Conservation (phyloP, 2,329 filamentous ascomycete genomes). For the Penicillium oxalicum region DNA sequence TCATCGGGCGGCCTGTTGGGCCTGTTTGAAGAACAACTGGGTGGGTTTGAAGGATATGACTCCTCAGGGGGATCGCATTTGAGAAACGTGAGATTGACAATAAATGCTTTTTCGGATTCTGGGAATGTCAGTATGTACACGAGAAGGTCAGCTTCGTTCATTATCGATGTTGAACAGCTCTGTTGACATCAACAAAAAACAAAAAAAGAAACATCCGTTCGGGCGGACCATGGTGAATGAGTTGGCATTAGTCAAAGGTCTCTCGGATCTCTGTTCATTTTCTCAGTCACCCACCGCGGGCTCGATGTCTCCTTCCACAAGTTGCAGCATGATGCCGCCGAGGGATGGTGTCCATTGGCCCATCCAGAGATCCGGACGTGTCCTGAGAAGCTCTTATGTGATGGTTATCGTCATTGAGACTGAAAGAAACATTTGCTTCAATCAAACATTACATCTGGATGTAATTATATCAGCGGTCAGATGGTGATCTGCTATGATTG, state of each 20-base stretch:
- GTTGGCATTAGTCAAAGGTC: slow-evolving; percentile 14
- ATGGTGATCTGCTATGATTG: too few species aligned
- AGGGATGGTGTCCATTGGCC: slow-evolving; percentile 35
- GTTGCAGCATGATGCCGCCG: slow-evolving; percentile 10
- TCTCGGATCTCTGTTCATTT: slow-evolving; percentile 46
- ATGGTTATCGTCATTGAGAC: slow-evolving; percentile 38
- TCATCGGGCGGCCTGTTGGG: slow-evolving; percentile 19
- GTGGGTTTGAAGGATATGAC: too few species aligned
- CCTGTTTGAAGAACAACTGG: too few species aligned
- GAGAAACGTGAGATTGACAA: too few species aligned
- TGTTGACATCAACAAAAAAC: not conserved
- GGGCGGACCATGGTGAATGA: not conserved
- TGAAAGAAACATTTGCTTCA: slow-evolving; percentile 10
- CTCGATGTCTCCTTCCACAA: slow-evolving; percentile 35
- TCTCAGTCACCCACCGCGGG: slow-evolving; percentile 36
- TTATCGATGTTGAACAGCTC: too few species aligned
- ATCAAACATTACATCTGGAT: not conserved
- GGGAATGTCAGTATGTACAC: slow-evolving; percentile 7
- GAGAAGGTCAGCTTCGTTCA: not conserved
- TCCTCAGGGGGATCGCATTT: too few species aligned
- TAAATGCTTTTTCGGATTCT: not conserved
- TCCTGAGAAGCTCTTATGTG: slow-evolving; percentile 37
- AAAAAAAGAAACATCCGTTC: not conserved
- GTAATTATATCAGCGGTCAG: too few species aligned
- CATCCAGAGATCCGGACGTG: slow-evolving; percentile 18